Conservation (phyloP, 2,329 filamentous ascomycete genomes). For the Apiospora koreana region DNA sequence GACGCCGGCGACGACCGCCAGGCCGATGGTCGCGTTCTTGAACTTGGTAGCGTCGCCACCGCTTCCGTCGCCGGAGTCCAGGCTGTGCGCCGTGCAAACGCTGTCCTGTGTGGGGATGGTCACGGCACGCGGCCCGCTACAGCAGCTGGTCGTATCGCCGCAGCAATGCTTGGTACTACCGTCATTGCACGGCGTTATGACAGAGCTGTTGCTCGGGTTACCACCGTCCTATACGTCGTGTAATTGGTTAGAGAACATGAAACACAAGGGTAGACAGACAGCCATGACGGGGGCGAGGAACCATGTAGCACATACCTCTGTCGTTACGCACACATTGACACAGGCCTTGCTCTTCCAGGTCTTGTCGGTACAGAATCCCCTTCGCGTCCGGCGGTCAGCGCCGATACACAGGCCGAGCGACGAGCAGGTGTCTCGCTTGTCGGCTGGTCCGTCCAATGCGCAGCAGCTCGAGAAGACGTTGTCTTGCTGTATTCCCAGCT, state of each 20-base stretch:
- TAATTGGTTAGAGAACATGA: neutral
- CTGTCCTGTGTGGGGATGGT: slow-evolving; percentile 23
- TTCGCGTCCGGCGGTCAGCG: slow-evolving; percentile 23
- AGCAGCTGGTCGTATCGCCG: slow-evolving; percentile 30
- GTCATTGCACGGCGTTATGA: slow-evolving; percentile 32
- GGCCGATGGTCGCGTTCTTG: slow-evolving; percentile 27
- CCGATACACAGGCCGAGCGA: slow-evolving; percentile 29
- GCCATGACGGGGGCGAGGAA: neutral
- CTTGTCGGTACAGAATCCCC: slow-evolving; percentile 33
- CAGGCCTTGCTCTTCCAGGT: slow-evolving; percentile 32
- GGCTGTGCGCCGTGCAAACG: slow-evolving; percentile 19
- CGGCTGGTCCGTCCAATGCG: slow-evolving; percentile 26
- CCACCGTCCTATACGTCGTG: slow-evolving; percentile 22
- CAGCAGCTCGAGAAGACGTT: slow-evolving; percentile 34
- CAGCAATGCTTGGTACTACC: slow-evolving; percentile 31
- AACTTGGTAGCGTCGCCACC: slow-evolving; percentile 16
- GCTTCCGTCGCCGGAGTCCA: slow-evolving; percentile 25
- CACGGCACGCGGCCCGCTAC: slow-evolving; percentile 27
- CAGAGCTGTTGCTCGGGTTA: slow-evolving; percentile 24
- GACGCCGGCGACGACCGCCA: slow-evolving; percentile 25
- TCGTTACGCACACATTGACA: slow-evolving; percentile 29
- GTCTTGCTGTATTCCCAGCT: slow-evolving; percentile 30
- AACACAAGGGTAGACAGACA: neutral
- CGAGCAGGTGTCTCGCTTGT: slow-evolving; percentile 28
- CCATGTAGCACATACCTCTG: slow-evolving; percentile 15